Percentiles rank a stretch among this genome's conserved stretches.
These are phyloP conservation scores for Cytospora leucostoma DNA, from an alignment of 2,329 filamentous ascomycete species.

Conservation along the genomic window DNA sequence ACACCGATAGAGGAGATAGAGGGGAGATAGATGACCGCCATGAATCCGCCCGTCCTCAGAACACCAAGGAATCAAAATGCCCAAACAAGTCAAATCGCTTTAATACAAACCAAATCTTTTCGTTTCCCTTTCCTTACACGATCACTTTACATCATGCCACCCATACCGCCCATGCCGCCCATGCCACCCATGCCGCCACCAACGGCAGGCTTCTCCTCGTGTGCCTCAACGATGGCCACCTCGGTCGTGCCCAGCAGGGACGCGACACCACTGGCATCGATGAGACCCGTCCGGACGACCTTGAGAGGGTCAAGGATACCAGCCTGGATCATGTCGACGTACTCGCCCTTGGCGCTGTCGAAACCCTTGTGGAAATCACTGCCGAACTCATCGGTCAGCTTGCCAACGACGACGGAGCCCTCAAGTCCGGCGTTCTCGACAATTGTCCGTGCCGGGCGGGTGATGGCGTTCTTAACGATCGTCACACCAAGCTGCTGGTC, in stretches of 20 bases:
- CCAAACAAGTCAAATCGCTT: constrained; percentile 39
- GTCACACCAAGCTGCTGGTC: constrained; percentile 98
- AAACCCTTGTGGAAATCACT: constrained; percentile 97
- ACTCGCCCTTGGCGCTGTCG: constrained; percentile 95
- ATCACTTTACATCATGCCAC: constrained; percentile 61
- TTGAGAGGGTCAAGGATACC: constrained; percentile 99
- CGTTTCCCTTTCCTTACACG: constrained; percentile 21
- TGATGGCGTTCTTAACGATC: constrained; percentile 98
- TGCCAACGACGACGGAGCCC: constrained; percentile 94
- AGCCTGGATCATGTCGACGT: constrained; percentile 95
- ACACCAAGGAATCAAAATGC: constrained; percentile 52
- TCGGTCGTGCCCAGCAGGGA: constrained; percentile 97
- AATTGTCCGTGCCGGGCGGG: constrained; percentile 88
- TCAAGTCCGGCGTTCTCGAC: constrained; percentile 97
- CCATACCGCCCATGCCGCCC: constrained; percentile 57
- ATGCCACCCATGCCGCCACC: constrained; percentile 67
- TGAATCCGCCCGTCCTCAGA: constrained; percentile 41
- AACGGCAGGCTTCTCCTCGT: constrained; percentile 81
- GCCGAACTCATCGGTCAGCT: constrained; percentile 93
- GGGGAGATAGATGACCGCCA: constrained; percentile 41
- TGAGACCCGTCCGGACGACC: constrained; percentile 94
- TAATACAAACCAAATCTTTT: constrained; percentile 32
- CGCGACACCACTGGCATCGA: constrained; percentile 93
- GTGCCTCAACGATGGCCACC: constrained; percentile 94
- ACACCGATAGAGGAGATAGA: constrained; percentile 33